Evolutionary conservation across 345 rosid genomes (phyloP).

Genomic region (Acer campestre): DNA sequence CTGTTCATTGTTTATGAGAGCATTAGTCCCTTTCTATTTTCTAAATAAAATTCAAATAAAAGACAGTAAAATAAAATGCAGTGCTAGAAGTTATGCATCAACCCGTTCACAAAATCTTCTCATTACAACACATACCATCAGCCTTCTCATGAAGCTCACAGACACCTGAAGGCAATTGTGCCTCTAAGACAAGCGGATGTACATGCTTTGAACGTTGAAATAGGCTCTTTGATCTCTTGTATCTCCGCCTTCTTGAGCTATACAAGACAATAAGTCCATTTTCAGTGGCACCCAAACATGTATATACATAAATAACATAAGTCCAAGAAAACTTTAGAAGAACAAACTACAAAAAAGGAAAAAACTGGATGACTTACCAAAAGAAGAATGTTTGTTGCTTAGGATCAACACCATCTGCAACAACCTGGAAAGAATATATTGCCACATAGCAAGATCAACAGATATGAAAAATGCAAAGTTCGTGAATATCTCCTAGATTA

Average conservation of each 20-base stretch:
- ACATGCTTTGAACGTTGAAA: constrained; percentile 64
- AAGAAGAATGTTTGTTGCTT: constrained; percentile 86
- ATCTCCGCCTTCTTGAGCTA: constrained; percentile 76
- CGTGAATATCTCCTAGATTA: neutral
- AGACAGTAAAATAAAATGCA: neutral
- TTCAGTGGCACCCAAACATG: constrained; percentile 4
- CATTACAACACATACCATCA: constrained; percentile 47
- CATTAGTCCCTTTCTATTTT: neutral
- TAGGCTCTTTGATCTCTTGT: constrained; percentile 53
- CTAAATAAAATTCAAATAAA: neutral
- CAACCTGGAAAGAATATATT: constrained; percentile 50
- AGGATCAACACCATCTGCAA: constrained; percentile 83
- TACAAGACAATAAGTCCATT: constrained; percentile 11
- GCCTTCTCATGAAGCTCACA: constrained; percentile 58
- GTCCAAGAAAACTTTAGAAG: constrained; percentile 14
- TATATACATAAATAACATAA: constrained; percentile 10
- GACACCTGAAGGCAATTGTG: constrained; percentile 43
- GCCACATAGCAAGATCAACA: constrained; percentile 6
- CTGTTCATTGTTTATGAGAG: neutral
- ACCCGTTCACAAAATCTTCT: neutral
- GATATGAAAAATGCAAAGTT: neutral
- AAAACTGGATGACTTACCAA: constrained; percentile 51
- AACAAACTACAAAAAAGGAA: constrained; percentile 1
- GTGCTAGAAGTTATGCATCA: neutral
- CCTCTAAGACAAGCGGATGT: constrained; percentile 54